Conservation (phyloP, 2,329 filamentous ascomycete species). For the Arthrobotrys sphaeroides region DNA sequence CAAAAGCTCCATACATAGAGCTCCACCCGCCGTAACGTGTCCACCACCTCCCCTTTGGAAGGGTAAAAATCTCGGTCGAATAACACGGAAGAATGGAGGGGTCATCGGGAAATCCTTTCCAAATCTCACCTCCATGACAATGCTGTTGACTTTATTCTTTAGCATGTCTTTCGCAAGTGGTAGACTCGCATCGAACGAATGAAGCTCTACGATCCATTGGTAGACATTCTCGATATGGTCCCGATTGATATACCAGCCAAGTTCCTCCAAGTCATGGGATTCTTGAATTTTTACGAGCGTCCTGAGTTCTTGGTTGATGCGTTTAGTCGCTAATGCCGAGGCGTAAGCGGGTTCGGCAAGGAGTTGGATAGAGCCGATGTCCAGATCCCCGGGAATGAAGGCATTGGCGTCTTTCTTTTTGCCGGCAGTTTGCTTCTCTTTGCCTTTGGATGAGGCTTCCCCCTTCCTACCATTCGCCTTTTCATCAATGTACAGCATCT, state of each 20-base stretch:
- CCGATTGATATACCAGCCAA: constrained; percentile 85
- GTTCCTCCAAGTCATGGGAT: constrained; percentile 69
- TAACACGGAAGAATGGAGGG: constrained; percentile 84
- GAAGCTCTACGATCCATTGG: constrained; percentile 90
- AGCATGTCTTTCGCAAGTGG: constrained; percentile 81
- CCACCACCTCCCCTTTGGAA: constrained; percentile 80
- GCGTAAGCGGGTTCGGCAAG: constrained; percentile 74
- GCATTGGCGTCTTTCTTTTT: constrained; percentile 63
- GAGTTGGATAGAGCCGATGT: constrained; percentile 70
- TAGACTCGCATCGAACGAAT: constrained; percentile 76
- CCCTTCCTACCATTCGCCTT: constrained; percentile 12
- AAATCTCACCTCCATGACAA: constrained; percentile 87
- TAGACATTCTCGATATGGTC: constrained; percentile 77
- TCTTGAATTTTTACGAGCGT: constrained; percentile 73
- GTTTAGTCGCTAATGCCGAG: constrained; percentile 69
- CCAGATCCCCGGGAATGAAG: constrained; percentile 75
- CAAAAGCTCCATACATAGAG: constrained; percentile 76
- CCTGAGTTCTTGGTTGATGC: constrained; percentile 72
- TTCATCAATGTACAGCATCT: constrained; percentile 40
- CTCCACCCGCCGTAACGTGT: constrained; percentile 84
- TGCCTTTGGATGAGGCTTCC: constrained; percentile 1
- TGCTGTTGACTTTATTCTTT: constrained; percentile 68
- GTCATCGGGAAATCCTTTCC: constrained; percentile 78
- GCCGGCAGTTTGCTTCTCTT: constrained; percentile 19
- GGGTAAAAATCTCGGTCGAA: constrained; percentile 81